A percentile compares a stretch with the other conserved stretches of the same genome.
Evolutionary conservation across 2,329 filamentous ascomycete genomes (phyloP).

Genomic region (Fusarium piperis): DNA sequence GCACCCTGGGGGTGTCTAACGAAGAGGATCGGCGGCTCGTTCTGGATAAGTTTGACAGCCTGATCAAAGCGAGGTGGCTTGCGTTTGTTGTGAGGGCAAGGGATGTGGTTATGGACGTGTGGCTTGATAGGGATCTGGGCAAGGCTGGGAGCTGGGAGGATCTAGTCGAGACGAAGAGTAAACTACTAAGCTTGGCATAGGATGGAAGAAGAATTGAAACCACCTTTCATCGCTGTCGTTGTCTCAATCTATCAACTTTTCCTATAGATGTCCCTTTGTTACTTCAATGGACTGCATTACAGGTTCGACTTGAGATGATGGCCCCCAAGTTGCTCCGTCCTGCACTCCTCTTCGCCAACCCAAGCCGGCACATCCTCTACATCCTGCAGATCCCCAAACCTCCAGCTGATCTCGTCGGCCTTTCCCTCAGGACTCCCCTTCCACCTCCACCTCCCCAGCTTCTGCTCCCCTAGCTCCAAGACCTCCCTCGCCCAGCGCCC

Average conservation of each 20-base stretch:
- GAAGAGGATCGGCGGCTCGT: constrained; percentile 6
- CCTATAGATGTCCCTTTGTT: neutral
- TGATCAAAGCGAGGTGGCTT: constrained; percentile 7
- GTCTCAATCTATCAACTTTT: neutral
- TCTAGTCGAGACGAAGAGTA: constrained; percentile 4
- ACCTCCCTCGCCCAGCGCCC: constrained; percentile 61
- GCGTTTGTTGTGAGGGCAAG: neutral
- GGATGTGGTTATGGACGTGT: constrained; percentile 4
- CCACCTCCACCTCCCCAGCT: constrained; percentile 60
- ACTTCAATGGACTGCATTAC: neutral
- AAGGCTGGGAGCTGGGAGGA: constrained; percentile 11
- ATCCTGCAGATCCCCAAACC: constrained; percentile 42
- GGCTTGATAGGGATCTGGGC: constrained; percentile 6
- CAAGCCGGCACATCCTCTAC: constrained; percentile 28
- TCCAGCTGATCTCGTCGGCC: constrained; percentile 46
- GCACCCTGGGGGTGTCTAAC: constrained; percentile 1
- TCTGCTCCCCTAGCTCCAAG: constrained; percentile 56
- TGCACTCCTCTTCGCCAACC: neutral
- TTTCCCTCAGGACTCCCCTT: constrained; percentile 48
- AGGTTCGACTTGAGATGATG: constrained; percentile 3
- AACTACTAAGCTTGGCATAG: constrained; percentile 3
- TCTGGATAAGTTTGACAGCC: constrained; percentile 1
- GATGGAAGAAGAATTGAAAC: neutral
- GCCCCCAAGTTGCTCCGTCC: neutral
- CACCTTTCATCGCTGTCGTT: neutral